phyloP scores from a whole-genome alignment of 495 filamentous ascomycete genomes.

The Aspergillus affinis region DNA sequence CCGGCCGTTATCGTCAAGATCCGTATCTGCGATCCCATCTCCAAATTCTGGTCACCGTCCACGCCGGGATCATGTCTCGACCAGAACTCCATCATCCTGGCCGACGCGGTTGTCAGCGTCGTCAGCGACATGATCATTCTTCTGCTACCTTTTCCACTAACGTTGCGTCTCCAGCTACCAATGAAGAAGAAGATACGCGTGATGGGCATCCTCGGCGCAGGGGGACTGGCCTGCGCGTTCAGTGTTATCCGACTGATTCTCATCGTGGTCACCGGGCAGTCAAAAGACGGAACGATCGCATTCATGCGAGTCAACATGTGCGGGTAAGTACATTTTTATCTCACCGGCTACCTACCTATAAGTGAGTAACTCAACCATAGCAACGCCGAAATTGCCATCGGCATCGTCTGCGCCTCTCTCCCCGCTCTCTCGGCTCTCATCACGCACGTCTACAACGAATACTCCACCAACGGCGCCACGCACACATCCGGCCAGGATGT shows the following conservation, averaged over 20 bases:
- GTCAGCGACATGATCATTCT: slow-evolving; percentile 38
- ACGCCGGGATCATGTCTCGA: slow-evolving; percentile 31
- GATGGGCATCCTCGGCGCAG: slow-evolving; percentile 35
- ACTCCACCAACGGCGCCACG: slow-evolving; percentile 20
- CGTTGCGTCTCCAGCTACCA: slow-evolving; percentile 33
- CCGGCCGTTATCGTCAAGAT: slow-evolving; percentile 39
- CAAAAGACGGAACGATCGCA: slow-evolving; percentile 32
- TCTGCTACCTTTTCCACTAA: slow-evolving; percentile 33
- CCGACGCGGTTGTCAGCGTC: slow-evolving; percentile 39
- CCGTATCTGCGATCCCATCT: slow-evolving; percentile 38
- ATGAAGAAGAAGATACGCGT: slow-evolving; percentile 35
- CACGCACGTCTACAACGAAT: slow-evolving; percentile 20
- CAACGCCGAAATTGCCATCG: slow-evolving; percentile 40
- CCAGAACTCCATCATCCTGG: slow-evolving; percentile 36
- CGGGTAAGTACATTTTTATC: slow-evolving; percentile 24
- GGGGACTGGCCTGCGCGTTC: slow-evolving; percentile 37
- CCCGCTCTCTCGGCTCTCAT: slow-evolving; percentile 35
- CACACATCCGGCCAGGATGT: slow-evolving; percentile 20
- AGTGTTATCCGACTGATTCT: slow-evolving; percentile 38
- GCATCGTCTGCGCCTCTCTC: slow-evolving; percentile 41
- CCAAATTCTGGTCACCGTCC: slow-evolving; percentile 29
- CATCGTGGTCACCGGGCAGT: slow-evolving; percentile 28
- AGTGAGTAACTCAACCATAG: background rate
- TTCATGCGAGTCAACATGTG: slow-evolving; percentile 40
- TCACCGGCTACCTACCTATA: background rate